Evolutionary conservation across 2,329 filamentous ascomycete genomes (phyloP), one percentile per base, ranked within the genome.

Genomic region (Aspergillus pseudoterreus): DNA sequence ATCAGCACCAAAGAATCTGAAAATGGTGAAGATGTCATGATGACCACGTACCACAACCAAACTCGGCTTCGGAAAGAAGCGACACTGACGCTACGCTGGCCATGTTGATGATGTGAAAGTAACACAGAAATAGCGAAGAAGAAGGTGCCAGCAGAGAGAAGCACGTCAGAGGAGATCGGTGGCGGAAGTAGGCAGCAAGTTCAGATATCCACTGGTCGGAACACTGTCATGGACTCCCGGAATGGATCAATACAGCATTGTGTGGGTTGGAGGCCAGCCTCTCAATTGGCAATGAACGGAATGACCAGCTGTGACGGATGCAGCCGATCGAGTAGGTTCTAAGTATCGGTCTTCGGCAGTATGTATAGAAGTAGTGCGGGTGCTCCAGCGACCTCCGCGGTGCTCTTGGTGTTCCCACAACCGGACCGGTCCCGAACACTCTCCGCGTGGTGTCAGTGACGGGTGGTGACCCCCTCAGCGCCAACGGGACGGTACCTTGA

Each of bases 21-120:
- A 51, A 10, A 10, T 6, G 46, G 27, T 6, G 19, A 17, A 15
- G 8, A 10, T 19, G 17, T 24, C 43, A 50, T 43, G 10, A 17
- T 27, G 22, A 45, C 42, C 47, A 52, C 70, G 57, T 71, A 74
- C 71, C 71, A 52, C 71, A 74, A 49, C 71, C 71, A 55, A 64
- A 74, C 47, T 69, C 70, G 6, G 71, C 69, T 53, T 71, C 70
- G 2, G 68, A 69, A 12, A 71, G 59, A 27, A 67, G 56, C 27
- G 62, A 61, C 27, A 65, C 58, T 2, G 66, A 70, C 49, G 64
- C 61, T n/a, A 69, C 62, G 32, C 58, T 71, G 17, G 69, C 68
- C 65, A 70, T 69, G 46, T 50, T 57, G 59, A 36, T n/a, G 3
- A 45, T 21, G 43, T 19, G 19, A 10, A n/a, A 30, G 17, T 11